phyloP scores from a whole-genome alignment of 1,284 basidiomycete genomes.

The Ganoderma leucocontextum region DNA sequence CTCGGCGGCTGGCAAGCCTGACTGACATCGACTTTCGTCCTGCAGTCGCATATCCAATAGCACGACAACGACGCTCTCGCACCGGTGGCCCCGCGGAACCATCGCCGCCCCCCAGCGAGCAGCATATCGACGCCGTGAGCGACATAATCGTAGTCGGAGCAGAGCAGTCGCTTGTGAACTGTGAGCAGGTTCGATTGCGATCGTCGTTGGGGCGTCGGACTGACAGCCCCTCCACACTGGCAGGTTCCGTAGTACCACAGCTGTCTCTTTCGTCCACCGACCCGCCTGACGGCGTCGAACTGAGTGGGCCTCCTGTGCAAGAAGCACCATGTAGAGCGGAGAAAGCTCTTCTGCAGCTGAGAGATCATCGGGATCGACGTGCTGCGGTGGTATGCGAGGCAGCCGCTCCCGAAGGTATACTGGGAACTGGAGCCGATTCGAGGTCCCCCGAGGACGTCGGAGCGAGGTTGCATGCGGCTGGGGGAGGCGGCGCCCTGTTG shows the following conservation, averaged over 20 bases:
- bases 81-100: background rate
- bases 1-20: background rate
- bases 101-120: background rate
- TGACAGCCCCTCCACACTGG: background rate
- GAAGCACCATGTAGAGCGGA: background rate
- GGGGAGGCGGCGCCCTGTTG: background rate
- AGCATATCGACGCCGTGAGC: background rate
- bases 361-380: background rate
- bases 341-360: background rate
- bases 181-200: background rate
- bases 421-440: too few relatives aligned
- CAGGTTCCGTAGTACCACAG: background rate
- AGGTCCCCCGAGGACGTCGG: background rate
- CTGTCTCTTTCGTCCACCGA: background rate
- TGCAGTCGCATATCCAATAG: background rate
- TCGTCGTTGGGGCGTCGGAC: background rate
- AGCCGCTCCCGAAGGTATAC: background rate
- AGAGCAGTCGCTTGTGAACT: background rate
- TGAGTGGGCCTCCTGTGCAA: background rate
- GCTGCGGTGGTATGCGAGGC: background rate
- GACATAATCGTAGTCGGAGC: background rate
- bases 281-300: background rate
- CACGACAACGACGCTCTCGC: background rate
- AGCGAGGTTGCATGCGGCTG: background rate
- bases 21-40: background rate